Conservation (phyloP, 805 yeast genomes). For the Metschnikowia cerradonensis region DNA sequence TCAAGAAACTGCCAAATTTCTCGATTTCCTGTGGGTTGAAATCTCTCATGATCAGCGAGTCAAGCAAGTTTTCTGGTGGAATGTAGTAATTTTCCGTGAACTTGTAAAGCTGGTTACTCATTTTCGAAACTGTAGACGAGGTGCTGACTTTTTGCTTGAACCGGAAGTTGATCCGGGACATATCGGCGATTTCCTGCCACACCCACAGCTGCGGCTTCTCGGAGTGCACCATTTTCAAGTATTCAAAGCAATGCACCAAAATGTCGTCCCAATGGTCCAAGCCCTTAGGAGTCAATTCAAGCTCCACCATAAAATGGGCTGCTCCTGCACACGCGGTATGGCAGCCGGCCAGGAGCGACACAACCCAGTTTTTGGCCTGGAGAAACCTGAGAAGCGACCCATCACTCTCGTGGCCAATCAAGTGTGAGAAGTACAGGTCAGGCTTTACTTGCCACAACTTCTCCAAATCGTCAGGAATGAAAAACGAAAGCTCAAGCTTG, state of each 20-base stretch:
- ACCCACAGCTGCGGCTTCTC: slow-evolving; percentile 74
- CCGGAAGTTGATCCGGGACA: slow-evolving; percentile 66
- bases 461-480: slow-evolving; percentile 69
- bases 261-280: slow-evolving; percentile 59
- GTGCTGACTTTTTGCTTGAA: slow-evolving; percentile 77
- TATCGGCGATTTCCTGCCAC: slow-evolving; percentile 68
- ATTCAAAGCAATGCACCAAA: slow-evolving; percentile 61
- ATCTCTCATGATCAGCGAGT: slow-evolving; percentile 51
- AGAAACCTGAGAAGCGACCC: slow-evolving; percentile 76
- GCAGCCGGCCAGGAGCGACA: slow-evolving; percentile 69
- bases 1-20: slow-evolving; percentile 47
- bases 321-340: slow-evolving; percentile 62
- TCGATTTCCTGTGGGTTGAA: slow-evolving; percentile 54
- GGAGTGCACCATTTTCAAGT: slow-evolving; percentile 53
- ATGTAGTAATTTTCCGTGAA: slow-evolving; percentile 31
- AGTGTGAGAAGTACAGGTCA: slow-evolving; percentile 66
- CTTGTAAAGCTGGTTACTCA: slow-evolving; percentile 61
- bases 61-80: slow-evolving; percentile 63
- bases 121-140: slow-evolving; percentile 63
- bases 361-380: slow-evolving; percentile 74
- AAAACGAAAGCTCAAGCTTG: slow-evolving; percentile 62
- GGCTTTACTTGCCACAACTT: slow-evolving; percentile 65
- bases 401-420: slow-evolving; percentile 88
- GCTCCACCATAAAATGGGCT: slow-evolving; percentile 61
- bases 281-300: slow-evolving; percentile 77